Conservation (phyloP, 2,329 filamentous ascomycete species). For the Ophiostoma himal-ulmi region DNA sequence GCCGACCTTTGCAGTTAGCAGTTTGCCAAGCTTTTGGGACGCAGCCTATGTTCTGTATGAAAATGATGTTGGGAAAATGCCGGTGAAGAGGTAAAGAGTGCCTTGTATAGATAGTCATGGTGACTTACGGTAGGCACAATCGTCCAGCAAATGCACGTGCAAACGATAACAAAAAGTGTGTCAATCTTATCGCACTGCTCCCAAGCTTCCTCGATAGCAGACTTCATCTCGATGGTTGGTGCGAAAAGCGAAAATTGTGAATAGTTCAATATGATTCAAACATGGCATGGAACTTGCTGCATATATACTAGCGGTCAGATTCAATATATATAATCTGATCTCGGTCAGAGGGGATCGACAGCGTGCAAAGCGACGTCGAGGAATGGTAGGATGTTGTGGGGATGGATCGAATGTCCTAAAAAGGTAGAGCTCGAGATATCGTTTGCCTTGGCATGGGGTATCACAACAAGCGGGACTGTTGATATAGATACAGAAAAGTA, state of each 20-base stretch:
- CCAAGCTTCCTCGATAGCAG: constrained; percentile 7
- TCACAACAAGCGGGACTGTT: not conserved
- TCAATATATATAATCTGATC: not conserved
- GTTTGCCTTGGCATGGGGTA: not conserved
- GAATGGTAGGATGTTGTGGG: not conserved
- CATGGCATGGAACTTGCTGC: no score
- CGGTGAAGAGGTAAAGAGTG: not conserved
- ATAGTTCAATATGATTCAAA: not conserved
- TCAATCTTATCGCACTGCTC: constrained; percentile 16
- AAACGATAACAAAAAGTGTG: constrained; percentile 21
- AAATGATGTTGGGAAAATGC: not conserved
- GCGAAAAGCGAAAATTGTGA: not conserved
- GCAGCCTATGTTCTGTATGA: no score
- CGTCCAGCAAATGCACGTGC: constrained; percentile 22
- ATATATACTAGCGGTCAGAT: not conserved
- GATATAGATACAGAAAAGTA: not conserved
- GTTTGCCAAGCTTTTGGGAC: no score
- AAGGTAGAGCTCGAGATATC: not conserved
- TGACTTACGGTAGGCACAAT: constrained; percentile 19
- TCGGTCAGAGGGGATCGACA: not conserved
- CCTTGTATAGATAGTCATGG: not conserved
- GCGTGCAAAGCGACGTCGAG: not conserved
- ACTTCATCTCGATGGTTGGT: constrained; percentile 1
- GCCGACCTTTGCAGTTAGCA: constrained; percentile 13
- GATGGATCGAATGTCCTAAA: not conserved